Conservation (phyloP, 345 rosid genomes). For the Dipteronia dyeriana region DNA sequence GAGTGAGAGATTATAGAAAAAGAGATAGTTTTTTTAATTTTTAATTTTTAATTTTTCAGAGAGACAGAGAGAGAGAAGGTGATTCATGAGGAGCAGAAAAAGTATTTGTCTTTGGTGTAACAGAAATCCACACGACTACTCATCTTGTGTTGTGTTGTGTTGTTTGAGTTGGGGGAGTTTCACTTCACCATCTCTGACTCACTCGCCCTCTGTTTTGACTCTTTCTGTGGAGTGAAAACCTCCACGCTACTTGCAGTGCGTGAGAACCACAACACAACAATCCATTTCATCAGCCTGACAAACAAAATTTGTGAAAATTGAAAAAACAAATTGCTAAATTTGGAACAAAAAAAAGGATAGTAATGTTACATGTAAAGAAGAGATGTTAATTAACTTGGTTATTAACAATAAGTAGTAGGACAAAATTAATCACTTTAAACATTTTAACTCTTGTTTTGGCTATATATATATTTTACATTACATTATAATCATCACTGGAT, state of each 20-base stretch:
- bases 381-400: not conserved
- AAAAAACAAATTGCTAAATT: not conserved
- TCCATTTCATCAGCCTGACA: not conserved
- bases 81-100: not conserved
- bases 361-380: not conserved
- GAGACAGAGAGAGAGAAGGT: not conserved
- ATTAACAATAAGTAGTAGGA: not conserved
- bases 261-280: not conserved
- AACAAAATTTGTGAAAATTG: too few relatives aligned
- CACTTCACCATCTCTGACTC: constrained; percentile 26
- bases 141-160: not conserved
- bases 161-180: constrained; percentile 21
- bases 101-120: constrained; percentile 23
- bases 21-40: not conserved
- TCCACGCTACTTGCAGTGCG: constrained; percentile 10
- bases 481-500: not conserved
- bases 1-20: constrained; percentile 2
- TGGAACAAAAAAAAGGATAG: not conserved
- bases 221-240: constrained; percentile 18
- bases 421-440: not conserved
- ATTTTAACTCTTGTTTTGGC: not conserved
- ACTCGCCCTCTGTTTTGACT: constrained; percentile 34
- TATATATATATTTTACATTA: not conserved
- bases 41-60: too few relatives aligned
- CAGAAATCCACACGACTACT: constrained; percentile 36